Evolutionary conservation across 495 filamentous ascomycete species (phyloP), one percentile per base, ranked within the genome.

Genomic region (Aspergillus saccharolyticus): DNA sequence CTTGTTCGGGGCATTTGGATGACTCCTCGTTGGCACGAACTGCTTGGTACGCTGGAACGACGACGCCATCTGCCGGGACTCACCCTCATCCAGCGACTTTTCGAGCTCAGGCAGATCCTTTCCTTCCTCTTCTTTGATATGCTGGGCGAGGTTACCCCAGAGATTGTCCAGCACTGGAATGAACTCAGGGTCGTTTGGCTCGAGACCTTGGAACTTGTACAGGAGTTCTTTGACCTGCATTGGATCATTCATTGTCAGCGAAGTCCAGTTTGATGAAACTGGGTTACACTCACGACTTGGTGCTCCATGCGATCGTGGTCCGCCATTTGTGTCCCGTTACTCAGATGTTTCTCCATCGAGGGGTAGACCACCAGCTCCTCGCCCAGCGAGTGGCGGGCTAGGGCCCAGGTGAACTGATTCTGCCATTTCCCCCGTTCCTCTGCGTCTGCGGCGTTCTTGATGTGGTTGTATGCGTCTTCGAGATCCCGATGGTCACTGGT

Each of bases 361-460:
- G 87, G 87, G 66, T 89, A 89, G 15, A 90, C 75, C 33, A 88
- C 80, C 4, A 90, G 67, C 71, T 90, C 88, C 66, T 90, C 84
- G 54, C 74, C 82, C 60, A 89, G 72, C 0, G 80, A 79, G 63
- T 88, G 82, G 9, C 86, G 80, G 12, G 88, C 83, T 3, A 90
- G 71, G 61, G 85, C 84, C 88, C 87, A 90, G 28, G 83, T 82
- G 55, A 89, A 86, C 49, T 80, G 79, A 54, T 89, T 89, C 66
- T 83, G 80, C 68, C 72, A 89, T n/a, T 76, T 69, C 1, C 61
- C 67, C 30, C 79, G 74, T 12, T 79, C 71, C 48, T 81, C 78
- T 19, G 68, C 58, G 44, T 81, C 73, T 3, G 62, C 68, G 14
- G 81, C 63, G 44, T 67, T 66, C 55, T 83, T 60, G 56, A 89